Conservation (phyloP, 176 grass and related monocot genomes). For the Calamus simplicifolius region DNA sequence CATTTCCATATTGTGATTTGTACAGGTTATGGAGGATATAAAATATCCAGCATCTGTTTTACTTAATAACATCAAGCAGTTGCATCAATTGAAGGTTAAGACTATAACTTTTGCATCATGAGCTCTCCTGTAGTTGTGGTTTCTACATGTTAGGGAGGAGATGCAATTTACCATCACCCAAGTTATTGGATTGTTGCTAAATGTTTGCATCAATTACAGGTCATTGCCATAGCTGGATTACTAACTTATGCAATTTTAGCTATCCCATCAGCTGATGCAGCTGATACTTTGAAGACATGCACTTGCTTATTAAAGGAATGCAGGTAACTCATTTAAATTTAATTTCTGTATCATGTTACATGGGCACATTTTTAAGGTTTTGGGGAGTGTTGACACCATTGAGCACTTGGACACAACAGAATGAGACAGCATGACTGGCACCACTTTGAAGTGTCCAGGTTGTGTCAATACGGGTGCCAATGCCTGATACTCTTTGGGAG, state of each 20-base stretch:
- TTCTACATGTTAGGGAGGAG: too few relatives aligned
- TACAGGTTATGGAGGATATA: slow-evolving; percentile 29
- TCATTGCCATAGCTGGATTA: slow-evolving; percentile 52
- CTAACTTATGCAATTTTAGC: slow-evolving; percentile 47
- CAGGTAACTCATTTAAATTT: slow-evolving; percentile 40
- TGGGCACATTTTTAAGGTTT: not conserved
- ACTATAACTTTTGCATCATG: slow-evolving; percentile 42
- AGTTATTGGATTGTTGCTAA: too few relatives aligned
- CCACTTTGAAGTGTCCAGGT: too few relatives aligned
- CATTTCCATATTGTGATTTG: slow-evolving; percentile 7
- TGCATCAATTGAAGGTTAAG: slow-evolving; percentile 43
- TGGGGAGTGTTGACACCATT: too few relatives aligned
- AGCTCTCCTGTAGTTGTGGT: slow-evolving; percentile 18
- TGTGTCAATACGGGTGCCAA: too few relatives aligned
- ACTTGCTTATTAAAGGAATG: slow-evolving; percentile 96
- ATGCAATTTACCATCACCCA: too few relatives aligned
- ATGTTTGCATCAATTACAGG: slow-evolving; percentile 39
- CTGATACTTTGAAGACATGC: slow-evolving; percentile 88
- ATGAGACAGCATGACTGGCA: too few relatives aligned
- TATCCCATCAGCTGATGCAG: slow-evolving; percentile 63
- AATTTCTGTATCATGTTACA: not conserved
- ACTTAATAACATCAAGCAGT: slow-evolving; percentile 20
- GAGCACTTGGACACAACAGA: not conserved
- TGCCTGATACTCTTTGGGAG: too few relatives aligned
- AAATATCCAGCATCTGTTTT: slow-evolving; percentile 19